phyloP scores from a whole-genome alignment of 306 rosid genomes.

The Carpinus fangiana region DNA sequence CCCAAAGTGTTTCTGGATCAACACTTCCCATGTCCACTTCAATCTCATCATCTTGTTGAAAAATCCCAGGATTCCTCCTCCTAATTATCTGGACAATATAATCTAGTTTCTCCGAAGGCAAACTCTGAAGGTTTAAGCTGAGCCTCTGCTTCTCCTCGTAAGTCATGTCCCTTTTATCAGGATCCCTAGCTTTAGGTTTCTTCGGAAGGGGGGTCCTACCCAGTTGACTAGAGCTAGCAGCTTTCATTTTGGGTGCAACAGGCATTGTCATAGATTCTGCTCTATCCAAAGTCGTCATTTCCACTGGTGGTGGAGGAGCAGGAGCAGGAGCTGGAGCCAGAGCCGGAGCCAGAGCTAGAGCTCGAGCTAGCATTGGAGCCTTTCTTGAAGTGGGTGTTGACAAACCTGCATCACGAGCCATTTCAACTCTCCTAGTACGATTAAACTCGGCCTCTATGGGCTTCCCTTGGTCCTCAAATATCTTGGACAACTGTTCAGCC shows the following conservation, averaged over 20 bases:
- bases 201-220: slow-evolving; percentile 75
- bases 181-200: slow-evolving; percentile 97
- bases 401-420: slow-evolving; percentile 49
- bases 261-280: slow-evolving; percentile 59
- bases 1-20: slow-evolving; percentile 94
- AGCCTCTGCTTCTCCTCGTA: slow-evolving; percentile 87
- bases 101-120: slow-evolving; percentile 84
- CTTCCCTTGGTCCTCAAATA: slow-evolving; percentile 86
- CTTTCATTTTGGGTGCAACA: slow-evolving; percentile 39
- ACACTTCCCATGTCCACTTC: slow-evolving; percentile 94
- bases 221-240: slow-evolving; percentile 56
- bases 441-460: slow-evolving; percentile 76
- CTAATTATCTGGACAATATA: slow-evolving; percentile 78
- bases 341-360: neutral
- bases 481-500: slow-evolving; percentile 76
- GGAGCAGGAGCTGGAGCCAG: neutral
- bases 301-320: slow-evolving; percentile 52
- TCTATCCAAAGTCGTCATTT: slow-evolving; percentile 69
- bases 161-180: slow-evolving; percentile 88
- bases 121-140: slow-evolving; percentile 75
- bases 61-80: slow-evolving; percentile 64
- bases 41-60: slow-evolving; percentile 85
- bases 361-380: slow-evolving; percentile 29
- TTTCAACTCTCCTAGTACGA: slow-evolving; percentile 63
- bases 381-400: slow-evolving; percentile 67